These are phyloP conservation scores for Rasamsonia emersonii DNA, from an alignment of 2,329 filamentous ascomycete genomes.

Conservation along the genomic window DNA sequence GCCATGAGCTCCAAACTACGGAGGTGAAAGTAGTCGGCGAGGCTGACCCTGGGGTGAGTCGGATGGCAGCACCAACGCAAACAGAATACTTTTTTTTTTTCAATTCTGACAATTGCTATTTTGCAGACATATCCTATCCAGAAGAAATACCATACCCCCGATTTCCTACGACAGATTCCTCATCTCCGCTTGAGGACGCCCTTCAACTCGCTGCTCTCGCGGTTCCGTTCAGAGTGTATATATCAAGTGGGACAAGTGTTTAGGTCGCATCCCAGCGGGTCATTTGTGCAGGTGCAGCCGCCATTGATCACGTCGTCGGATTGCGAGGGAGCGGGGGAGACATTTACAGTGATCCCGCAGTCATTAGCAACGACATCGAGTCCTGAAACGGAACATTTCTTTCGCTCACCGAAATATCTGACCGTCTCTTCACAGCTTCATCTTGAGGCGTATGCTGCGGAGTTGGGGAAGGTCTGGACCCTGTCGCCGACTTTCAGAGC, in stretches of 20 bases:
- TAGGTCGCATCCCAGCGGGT: constrained; percentile 51
- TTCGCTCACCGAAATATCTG: constrained; percentile 80
- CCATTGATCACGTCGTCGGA: constrained; percentile 95
- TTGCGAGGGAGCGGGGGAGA: constrained; percentile 92
- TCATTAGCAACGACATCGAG: constrained; percentile 10
- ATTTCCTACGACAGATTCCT: constrained; percentile 79
- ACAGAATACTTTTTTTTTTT: not conserved
- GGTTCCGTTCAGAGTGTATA: constrained; percentile 73
- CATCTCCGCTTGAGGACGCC: constrained; percentile 78
- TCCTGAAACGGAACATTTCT: constrained; percentile 54
- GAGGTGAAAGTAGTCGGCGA: constrained; percentile 62
- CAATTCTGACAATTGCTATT: constrained; percentile 3
- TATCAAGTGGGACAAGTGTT: constrained; percentile 69
- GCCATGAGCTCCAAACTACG: constrained; percentile 70
- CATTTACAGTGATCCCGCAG: constrained; percentile 61
- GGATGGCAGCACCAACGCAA: not conserved
- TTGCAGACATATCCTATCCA: constrained; percentile 79
- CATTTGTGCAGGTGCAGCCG: constrained; percentile 62
- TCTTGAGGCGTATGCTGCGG: constrained; percentile 81
- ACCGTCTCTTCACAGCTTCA: constrained; percentile 94
- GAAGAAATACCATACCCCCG: constrained; percentile 87
- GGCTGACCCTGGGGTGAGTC: constrained; percentile 67
- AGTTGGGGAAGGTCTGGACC: constrained; percentile 86
- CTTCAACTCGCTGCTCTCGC: constrained; percentile 69
- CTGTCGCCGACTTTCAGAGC: constrained; percentile 90